Conservation (phyloP, 129 eudicot genomes). For the Lactuca saligna region DNA sequence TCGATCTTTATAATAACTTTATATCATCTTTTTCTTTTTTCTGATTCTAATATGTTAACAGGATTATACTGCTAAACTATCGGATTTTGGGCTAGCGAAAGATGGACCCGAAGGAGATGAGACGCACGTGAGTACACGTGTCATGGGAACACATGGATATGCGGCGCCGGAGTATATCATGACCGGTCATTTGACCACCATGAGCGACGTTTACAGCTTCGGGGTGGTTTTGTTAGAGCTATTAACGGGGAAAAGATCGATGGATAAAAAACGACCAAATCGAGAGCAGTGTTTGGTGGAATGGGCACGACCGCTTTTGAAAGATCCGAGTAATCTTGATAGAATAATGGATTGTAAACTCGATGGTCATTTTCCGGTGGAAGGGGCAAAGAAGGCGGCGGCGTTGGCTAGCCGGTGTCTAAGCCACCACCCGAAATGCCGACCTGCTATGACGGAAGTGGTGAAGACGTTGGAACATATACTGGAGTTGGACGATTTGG, state of each 20-base stretch:
- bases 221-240: slow-evolving; percentile 62
- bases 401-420: slow-evolving; percentile 57
- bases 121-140: slow-evolving; percentile 75
- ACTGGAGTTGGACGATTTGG: slow-evolving; percentile 42
- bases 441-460: slow-evolving; percentile 56
- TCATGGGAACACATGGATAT: slow-evolving; percentile 90
- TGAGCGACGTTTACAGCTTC: slow-evolving; percentile 60
- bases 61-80: slow-evolving; percentile 75
- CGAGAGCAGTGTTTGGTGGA: slow-evolving; percentile 55
- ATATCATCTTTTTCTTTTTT: background rate
- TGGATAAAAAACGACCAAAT: slow-evolving; percentile 57
- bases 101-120: slow-evolving; percentile 90
- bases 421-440: slow-evolving; percentile 52
- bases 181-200: slow-evolving; percentile 75
- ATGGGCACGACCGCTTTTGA: slow-evolving; percentile 57
- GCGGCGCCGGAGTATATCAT: slow-evolving; percentile 93
- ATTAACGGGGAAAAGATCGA: slow-evolving; percentile 52
- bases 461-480: slow-evolving; percentile 55
- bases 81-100: slow-evolving; percentile 90
- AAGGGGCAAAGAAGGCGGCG: slow-evolving; percentile 49
- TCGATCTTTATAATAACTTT: background rate
- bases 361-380: slow-evolving; percentile 43
- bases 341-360: slow-evolving; percentile 61
- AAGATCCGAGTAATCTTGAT: slow-evolving; percentile 47
- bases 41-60: slow-evolving; percentile 25